Evolutionary conservation across 2,329 filamentous ascomycete species (phyloP), one percentile per base, ranked within the genome.

Genomic region (Arthrinium phaeospermum): DNA sequence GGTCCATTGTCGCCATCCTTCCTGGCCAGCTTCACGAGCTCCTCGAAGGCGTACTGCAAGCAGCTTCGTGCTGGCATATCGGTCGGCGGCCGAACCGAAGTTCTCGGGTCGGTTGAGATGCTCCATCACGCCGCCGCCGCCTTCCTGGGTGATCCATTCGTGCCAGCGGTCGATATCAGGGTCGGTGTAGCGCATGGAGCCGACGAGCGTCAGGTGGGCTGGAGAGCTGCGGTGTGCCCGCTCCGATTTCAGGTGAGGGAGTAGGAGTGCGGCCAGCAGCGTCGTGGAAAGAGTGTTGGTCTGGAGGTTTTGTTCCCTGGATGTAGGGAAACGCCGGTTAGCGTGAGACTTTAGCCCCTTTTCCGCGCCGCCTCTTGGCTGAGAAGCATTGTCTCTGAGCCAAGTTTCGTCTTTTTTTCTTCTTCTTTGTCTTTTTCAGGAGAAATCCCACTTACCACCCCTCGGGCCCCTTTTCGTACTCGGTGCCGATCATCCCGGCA

Each of bases 231-330:
- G 75, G 69, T 76, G 72, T 13, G 67, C 72, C 51, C 77, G 76
- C 61, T 78, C 76, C 8, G 74, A 64, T 53, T 77, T 80, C 53
- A 89, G 78, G 73, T 85, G 85, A 0, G 85, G 86, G 3, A 89
- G 80, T 16, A 92, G 83, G 0, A 90, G 79, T 2, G 90, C 74
- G 1, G 83, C 86, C 3, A 91, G 81, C 0, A 91, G 82, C 13
- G 84, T 82, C 0, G 88, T 91, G 34, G 88, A 89, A 2, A 91
- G 79, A 1, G 86, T 83, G 76, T 91, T 91, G 76, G 91, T 86
- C 78, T 91, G 89, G 22, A 91, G 75, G 4, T 84, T 87, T 70
- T 85, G 81, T 70, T 89, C 88, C 83, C 85, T 75, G 12, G 7
- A n/a, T 19, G 10, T 67, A 45, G 37, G 10, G 51, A 14, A 7